Percentiles rank a stretch among this genome's conserved stretches.
Conservation (phyloP, 2,329 filamentous ascomycete genomes). For the Fusarium sp. region DNA sequence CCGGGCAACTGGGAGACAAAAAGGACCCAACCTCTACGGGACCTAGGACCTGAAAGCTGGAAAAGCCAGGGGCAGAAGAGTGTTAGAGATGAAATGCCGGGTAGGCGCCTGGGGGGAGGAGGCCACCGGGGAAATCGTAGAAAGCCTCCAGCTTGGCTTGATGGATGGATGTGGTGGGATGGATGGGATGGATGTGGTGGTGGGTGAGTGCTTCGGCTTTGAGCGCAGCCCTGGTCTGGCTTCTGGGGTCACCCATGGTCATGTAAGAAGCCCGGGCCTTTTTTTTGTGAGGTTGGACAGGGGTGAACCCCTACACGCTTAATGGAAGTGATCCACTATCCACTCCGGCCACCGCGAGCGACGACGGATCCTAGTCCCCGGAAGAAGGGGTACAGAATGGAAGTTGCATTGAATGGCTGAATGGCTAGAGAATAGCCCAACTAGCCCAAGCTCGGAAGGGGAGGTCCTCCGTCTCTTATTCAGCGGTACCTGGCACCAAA, state of each 20-base stretch:
- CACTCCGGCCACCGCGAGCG: conserved; percentile 35
- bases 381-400: conserved; percentile 31
- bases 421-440: background rate
- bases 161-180: background rate
- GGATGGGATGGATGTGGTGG: background rate
- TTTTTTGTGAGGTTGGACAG: conserved; percentile 21
- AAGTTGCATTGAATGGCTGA: conserved; percentile 14
- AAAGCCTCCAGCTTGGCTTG: conserved; percentile 10
- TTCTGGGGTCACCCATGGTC: conserved; percentile 13
- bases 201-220: conserved; percentile 7
- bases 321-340: conserved; percentile 31
- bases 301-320: conserved; percentile 28
- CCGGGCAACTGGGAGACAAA: conserved; percentile 17
- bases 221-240: conserved; percentile 24
- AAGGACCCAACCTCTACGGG: conserved; percentile 1
- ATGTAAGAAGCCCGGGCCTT: conserved; percentile 28
- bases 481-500: conserved; percentile 34
- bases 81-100: conserved; percentile 26
- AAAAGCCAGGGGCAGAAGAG: conserved; percentile 19
- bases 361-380: conserved; percentile 17
- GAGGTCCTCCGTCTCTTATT: conserved; percentile 27
- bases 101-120: conserved; percentile 2
- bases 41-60: conserved; percentile 14
- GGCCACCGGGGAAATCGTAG: conserved; percentile 16
- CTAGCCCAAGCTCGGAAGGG: conserved; percentile 35